These are phyloP conservation scores for Coemansia reversa DNA, from an alignment of 192 early-diverging fungal genomes.

Conservation along the genomic window DNA sequence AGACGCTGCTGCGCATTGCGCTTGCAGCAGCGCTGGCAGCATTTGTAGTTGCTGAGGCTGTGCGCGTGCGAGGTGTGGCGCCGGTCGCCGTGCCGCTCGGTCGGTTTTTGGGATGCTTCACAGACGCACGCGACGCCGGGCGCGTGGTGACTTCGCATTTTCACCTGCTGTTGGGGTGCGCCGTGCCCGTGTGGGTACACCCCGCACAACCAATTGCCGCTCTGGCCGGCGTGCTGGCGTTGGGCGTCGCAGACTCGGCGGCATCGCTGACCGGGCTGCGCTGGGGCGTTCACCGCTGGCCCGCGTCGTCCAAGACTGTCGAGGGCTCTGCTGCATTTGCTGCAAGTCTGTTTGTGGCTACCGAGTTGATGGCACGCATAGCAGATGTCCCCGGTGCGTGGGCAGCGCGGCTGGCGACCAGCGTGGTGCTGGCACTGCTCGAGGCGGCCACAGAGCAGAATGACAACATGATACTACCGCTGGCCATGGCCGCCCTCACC, in stretches of 20 bases:
- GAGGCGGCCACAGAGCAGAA: constrained; percentile 92
- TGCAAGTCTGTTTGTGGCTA: constrained; percentile 54
- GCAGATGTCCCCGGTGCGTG: constrained; percentile 11
- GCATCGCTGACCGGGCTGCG: constrained; percentile 83
- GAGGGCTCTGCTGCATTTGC: constrained; percentile 85
- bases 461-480: constrained; percentile 90
- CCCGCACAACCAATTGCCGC: constrained; percentile 52
- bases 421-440: constrained; percentile 59
- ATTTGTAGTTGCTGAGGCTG: constrained; percentile 76
- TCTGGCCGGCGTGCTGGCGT: constrained; percentile 77
- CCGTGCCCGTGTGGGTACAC: constrained; percentile 83
- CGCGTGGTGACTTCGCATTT: constrained; percentile 83
- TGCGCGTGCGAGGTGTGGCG: constrained; percentile 74
- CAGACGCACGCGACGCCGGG: constrained; percentile 83
- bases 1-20: constrained; percentile 73
- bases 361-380: constrained; percentile 9
- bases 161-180: constrained; percentile 89
- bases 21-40: constrained; percentile 73
- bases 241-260: constrained; percentile 89
- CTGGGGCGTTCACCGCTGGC: constrained; percentile 74
- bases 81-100: constrained; percentile 65
- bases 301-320: constrained; percentile 72
- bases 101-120: constrained; percentile 73
- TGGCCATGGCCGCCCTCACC: constrained; percentile 54
- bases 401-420: constrained; percentile 24